Base-by-base conservation (phyloP, 345 rosid genomes). In the Eucalyptus sp. region DNA sequence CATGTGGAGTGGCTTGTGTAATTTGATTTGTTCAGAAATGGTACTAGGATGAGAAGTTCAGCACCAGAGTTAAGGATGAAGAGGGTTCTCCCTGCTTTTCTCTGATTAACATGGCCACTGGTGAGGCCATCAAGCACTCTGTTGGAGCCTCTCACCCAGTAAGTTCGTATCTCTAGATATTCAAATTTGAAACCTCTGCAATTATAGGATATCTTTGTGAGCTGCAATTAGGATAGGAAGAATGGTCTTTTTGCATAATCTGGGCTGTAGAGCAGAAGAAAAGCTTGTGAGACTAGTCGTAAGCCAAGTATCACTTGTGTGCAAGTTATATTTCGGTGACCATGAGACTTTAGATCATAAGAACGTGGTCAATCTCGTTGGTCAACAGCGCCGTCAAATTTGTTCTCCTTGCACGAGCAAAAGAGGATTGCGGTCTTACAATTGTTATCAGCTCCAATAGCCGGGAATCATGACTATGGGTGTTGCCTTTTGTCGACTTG, bases 41-140 rank as follows among this genome's bases (percentile, higher is more conserved):
- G 99, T 95, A 90, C 92, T 96, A 95, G 93, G 99, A 95, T 86
- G 97, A 96, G 94, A 96, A 93, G 91, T 95, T 88, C 92, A 94
- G 97, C 90, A 95, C 97, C 24, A 90, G 93, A 76, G 98, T 96
- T 79, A 97, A 95, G 90, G 99, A 97, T 88, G 94, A 90, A 89
- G 99, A 94, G n/a, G 98, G 98, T 7, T 91, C 33, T 68, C 99
- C 99, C 33, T 90, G 94, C 93, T 97, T 98, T 90, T 89, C 98
- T 90, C 92, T 97, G 88, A 96, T 98, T 24, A 98, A 97, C 91
- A 97, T 95, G 91, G 97, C 94, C 86, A 95, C 97, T 86, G 97
- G 98, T 87, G 93, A 94, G 92, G 99, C 98, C 83, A 86, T 98
- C 84, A 97, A 97, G 91, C 99, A 97, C 91, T 94, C 97, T 33